Evolutionary conservation across 306 rosid species (phyloP), one percentile per base, ranked within the genome.

Genomic region (Macrotyloma uniflorum): DNA sequence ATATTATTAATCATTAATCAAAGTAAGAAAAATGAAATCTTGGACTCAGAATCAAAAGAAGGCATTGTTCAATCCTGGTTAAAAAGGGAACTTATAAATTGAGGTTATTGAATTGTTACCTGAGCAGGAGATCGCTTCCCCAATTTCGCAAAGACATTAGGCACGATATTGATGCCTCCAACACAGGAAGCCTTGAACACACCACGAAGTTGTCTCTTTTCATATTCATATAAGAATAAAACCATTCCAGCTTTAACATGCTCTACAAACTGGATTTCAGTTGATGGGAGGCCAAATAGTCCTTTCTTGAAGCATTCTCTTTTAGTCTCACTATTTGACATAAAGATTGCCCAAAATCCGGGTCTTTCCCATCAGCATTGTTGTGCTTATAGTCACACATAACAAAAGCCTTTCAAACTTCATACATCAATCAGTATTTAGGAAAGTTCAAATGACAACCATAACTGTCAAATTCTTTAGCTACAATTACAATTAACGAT

Each of bases 121-220:
- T 91, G 96, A 43, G 93, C 96, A 15, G 93, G 89, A 74, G 50
- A 87, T 33, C 72, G 86, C 57, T 45, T 79, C 81, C 89, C 85
- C 4, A 55, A 43, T 32, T 79, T 51, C 26, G 68, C 23, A 19
- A 81, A 91, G 5, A 92, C 93, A 61, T 47, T 18, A 13, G 92
- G 86, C 16, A 55, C 76, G 16, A 87, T 83, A 70, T 91, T 77
- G 64, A 86, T 38, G 18, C 15, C 67, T 15, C 96, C 96, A 42
- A 86, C 87, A 68, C 83, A 76, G 47, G 72, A 19, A 24, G 93
- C 91, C 84, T 32, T 65, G 40, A 81, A 91, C 43, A 91, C 93
- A 22, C 96, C 96, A 57, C 89, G 81, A 57, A 91, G 96, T 58
- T 67, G 63, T 74, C 78, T 85, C 66, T 77, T 81, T 67, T 89